These are phyloP conservation scores for Phytophthora colocasiae DNA, from an alignment of 352 stramenopile species.

Conservation along the genomic window DNA sequence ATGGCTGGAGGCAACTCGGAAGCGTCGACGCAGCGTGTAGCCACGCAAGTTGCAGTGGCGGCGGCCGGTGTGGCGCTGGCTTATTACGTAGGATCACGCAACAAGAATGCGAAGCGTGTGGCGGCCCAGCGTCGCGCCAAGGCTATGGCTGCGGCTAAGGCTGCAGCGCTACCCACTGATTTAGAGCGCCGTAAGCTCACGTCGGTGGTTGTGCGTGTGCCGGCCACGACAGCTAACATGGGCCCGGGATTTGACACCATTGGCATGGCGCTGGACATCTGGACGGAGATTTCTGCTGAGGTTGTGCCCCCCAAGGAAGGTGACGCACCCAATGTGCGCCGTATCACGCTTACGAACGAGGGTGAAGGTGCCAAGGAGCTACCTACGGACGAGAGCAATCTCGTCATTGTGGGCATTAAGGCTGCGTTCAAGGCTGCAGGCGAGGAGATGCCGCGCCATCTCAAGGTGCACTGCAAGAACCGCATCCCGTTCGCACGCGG, in stretches of 20 bases:
- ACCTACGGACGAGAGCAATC: constrained; percentile 91
- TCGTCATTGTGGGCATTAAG: constrained; percentile 94
- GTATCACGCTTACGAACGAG: constrained; percentile 97
- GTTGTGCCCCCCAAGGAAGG: constrained; percentile 55
- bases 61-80: constrained; percentile 60
- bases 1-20: constrained; percentile 35
- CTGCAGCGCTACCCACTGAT: constrained; percentile 34
- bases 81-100: constrained; percentile 69
- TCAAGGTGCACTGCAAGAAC: constrained; percentile 98
- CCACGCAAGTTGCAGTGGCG: constrained; percentile 65
- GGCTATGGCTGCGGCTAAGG: constrained; percentile 29
- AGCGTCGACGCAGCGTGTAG: constrained; percentile 36
- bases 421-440: constrained; percentile 95
- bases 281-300: constrained; percentile 98
- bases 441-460: constrained; percentile 91
- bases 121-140: constrained; percentile 28
- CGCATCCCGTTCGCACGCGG: constrained; percentile 97
- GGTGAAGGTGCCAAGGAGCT: constrained; percentile 96
- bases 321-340: constrained; percentile 47
- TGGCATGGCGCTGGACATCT: constrained; percentile 98
- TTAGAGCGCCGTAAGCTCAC: constrained; percentile 60
- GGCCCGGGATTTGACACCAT: constrained; percentile 98
- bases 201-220: constrained; percentile 98
- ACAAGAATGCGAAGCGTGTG: constrained; percentile 45
- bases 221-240: constrained; percentile 98